Base-by-base conservation (phyloP, 371 early-diverging fungal species). In the Actinomortierella ambigua region DNA sequence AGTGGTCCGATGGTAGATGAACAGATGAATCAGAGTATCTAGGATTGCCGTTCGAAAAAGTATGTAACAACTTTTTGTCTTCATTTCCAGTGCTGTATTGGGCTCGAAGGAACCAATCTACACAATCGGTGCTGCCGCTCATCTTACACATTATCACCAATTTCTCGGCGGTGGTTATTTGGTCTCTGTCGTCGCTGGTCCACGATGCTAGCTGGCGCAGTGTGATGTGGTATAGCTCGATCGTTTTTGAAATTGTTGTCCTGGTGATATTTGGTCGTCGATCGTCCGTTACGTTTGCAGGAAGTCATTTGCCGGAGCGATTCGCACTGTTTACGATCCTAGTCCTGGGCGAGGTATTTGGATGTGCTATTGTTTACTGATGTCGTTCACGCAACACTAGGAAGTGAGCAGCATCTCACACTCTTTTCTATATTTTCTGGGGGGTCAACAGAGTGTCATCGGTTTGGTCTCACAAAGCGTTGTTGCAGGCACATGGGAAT, bases 261-360 rank as follows among this genome's bases (percentile, higher is more conserved):
- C 73, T 84, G 18, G 55, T 85, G 3, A 27, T 65, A 9, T 67
- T 84, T 53, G 80, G 81, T 41, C 62, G 77, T 40, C 70, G 79
- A 43, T 78, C 76, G 8, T 82, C 81, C 9, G 84, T 84, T 0
- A 82, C 86, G 1, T 70, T 85, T 53, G 82, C 81, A 8, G 85
- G 83, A 23, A 83, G 83, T 50, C 85, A 85, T 73, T 57, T 85
- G 28, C 84, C 79, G 13, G 85, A 85, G 26, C 77, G 85, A 0
- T 83, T 85, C 60, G 85, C 82, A 8, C 57, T 85, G 2, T 85
- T 85, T 44, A 85, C 85, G 2, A 65, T 85, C 24, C 81, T 85
- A 40, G 80, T 85, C 22, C 61, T 85, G 20, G 84, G 83, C 55
- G 73, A 71, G 73, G 60, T 59, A 51, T 39, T 17, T n/a, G 46